These are phyloP conservation scores for Fraxinus platypoda DNA, from an alignment of 305 asterid species.

Conservation along the genomic window DNA sequence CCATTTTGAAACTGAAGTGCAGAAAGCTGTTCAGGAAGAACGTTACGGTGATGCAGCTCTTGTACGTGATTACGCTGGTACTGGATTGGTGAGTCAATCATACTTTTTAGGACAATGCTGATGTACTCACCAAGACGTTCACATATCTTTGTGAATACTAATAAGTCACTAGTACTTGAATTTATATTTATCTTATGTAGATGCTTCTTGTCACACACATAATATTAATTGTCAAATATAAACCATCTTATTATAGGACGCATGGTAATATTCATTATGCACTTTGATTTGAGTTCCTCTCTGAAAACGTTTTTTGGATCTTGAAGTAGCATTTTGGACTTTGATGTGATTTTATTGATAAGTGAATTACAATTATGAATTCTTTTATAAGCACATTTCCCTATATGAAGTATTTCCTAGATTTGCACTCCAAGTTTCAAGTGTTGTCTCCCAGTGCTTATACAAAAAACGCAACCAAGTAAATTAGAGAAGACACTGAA, in stretches of 20 bases:
- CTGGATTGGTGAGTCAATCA: slow-evolving; percentile 77
- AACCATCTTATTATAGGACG: neutral
- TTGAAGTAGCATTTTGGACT: neutral
- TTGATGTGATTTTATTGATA: slow-evolving; percentile 6
- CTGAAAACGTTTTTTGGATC: neutral
- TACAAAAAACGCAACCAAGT: neutral
- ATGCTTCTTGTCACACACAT: slow-evolving; percentile 5
- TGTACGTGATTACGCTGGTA: slow-evolving; percentile 80
- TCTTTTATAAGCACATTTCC: neutral
- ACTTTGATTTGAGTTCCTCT: neutral
- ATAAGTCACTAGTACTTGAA: neutral
- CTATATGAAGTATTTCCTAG: neutral
- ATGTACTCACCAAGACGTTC: slow-evolving; percentile 11
- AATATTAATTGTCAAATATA: neutral
- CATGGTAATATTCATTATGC: neutral
- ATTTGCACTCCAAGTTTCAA: slow-evolving; percentile 15
- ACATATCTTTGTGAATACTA: neutral
- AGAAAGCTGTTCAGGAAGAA: slow-evolving; percentile 85
- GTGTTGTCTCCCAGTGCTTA: slow-evolving; percentile 1
- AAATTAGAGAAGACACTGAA: neutral
- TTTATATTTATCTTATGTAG: neutral
- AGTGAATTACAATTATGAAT: neutral
- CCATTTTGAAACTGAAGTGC: slow-evolving; percentile 34
- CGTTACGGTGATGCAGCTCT: slow-evolving; percentile 77
- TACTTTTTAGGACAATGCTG: slow-evolving; percentile 19